These are phyloP conservation scores for Tetradesmus obliquus DNA, from an alignment of 139 green algal genomes.

Conservation along the genomic window DNA sequence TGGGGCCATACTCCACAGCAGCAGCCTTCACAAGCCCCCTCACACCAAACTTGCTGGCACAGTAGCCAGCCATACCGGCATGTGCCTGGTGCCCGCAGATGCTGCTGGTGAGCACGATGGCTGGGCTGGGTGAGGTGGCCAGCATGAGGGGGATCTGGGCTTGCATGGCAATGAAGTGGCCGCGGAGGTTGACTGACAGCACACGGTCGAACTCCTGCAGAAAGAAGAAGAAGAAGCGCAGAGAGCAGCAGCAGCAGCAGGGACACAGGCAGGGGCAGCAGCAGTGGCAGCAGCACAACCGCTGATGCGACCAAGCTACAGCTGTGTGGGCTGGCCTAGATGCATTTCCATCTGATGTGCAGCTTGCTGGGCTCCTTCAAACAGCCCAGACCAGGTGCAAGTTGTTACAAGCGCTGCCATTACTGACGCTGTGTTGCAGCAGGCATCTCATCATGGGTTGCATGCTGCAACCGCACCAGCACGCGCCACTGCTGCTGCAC, in stretches of 20 bases:
- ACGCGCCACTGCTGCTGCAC: background rate
- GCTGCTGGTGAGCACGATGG: constrained; percentile 30
- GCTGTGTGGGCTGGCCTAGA: no score
- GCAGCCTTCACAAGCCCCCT: constrained; percentile 12
- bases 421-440: no score
- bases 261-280: no score
- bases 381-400: no score
- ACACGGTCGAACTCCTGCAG: constrained; percentile 39
- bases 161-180: constrained; percentile 35
- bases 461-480: background rate
- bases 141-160: constrained; percentile 46
- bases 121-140: constrained; percentile 4
- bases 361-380: no score
- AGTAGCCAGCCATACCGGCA: constrained; percentile 12
- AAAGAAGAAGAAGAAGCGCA: background rate
- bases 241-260: no score
- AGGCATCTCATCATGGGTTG: no score
- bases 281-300: background rate
- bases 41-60: constrained; percentile 14
- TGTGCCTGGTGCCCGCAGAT: background rate
- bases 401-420: no score
- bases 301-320: background rate
- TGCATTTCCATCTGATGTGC: no score
- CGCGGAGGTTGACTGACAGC: constrained; percentile 36
- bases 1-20: constrained; percentile 30